Evolutionary conservation across 1,284 basidiomycete species (phyloP), one percentile per base, ranked within the genome.

Genomic region (Apiotrichum montevideense): DNA sequence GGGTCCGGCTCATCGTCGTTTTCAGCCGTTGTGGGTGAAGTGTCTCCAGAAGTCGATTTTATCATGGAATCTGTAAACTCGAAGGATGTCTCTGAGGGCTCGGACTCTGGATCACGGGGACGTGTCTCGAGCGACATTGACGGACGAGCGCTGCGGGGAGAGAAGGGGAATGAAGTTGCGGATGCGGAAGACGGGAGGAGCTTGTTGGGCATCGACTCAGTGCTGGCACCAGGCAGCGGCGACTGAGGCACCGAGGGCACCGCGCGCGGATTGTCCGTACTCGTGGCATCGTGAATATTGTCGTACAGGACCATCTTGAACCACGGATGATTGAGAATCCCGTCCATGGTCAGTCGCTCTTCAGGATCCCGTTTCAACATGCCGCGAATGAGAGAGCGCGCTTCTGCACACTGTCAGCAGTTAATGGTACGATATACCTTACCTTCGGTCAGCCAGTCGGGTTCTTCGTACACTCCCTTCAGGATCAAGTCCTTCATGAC

Each of bases 251-350:
- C 52, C 6, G 46, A 48, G 15, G 54, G 35, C 11, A 51, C 37
- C 4, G 46, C 32, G 6, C 56, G 46, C 2, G 46, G 56, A 42
- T 57, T 52, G 29, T 57, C 51, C 56, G 58, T 73, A 67, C 56
- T 55, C 0, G 57, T 46, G 66, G 68, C 62, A 3, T 44, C 59
- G 11, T 57, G 59, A 66, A 64, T 58, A 70, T 58, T 69, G 67
- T 66, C 78, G 71, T 77, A 63, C 62, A 76, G 62, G 66, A 63
- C 65, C 72, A 73, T 62, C n/a, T 82, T 84, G 77, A 98, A 98
- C 95, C 95, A 99, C 0, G 87, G 78, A 71, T 97, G 94, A 0
- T 83, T 80, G 29, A 98, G 82, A 51, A 98, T 96, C 64, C 87
- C 85, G 32, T 88, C 82, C 63, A 98, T 93, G 2, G 85, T 82